Evolutionary conservation across 306 rosid species (phyloP).

Genomic region (Dryas alaskensis): DNA sequence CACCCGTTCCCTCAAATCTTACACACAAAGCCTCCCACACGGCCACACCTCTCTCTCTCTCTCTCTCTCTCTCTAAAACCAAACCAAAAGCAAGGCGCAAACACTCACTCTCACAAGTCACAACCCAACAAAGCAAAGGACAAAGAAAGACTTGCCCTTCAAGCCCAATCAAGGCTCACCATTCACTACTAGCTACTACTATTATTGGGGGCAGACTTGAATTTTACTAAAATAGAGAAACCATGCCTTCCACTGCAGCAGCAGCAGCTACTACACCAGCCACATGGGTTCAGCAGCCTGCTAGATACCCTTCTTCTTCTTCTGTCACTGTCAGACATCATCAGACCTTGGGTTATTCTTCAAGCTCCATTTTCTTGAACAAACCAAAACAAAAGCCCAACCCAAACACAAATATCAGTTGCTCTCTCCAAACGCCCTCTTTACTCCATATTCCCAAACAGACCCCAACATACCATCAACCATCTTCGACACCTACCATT

Average conservation of each 20-base stretch:
- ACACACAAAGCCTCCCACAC: not conserved
- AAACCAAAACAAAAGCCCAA: conserved; percentile 2
- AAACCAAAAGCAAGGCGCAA: no score
- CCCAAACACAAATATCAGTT: conserved; percentile 14
- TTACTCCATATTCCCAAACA: conserved; percentile 49
- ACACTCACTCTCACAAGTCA: not conserved
- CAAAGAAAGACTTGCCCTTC: not conserved
- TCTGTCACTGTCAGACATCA: no score
- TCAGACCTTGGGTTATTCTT: not conserved
- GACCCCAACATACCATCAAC: conserved; percentile 26
- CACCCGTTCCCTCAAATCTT: not conserved
- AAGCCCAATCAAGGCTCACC: conserved; percentile 9
- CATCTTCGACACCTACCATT: conserved; percentile 1
- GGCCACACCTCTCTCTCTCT: not conserved
- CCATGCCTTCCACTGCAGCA: conserved; percentile 23
- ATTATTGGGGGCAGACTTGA: not conserved
- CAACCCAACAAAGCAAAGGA: not conserved
- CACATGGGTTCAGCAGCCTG: conserved; percentile 2
- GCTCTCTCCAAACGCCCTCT: conserved; percentile 60
- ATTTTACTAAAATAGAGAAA: conserved; percentile 10
- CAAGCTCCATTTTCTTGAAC: conserved; percentile 26
- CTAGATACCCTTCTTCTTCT: conserved; percentile 1
- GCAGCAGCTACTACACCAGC: conserved; percentile 1
- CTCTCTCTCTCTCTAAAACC: not conserved
- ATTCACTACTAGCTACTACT: not conserved